These are phyloP conservation scores for Cyamopsis tetragonoloba DNA, from an alignment of 306 rosid genomes.

Conservation along the genomic window DNA sequence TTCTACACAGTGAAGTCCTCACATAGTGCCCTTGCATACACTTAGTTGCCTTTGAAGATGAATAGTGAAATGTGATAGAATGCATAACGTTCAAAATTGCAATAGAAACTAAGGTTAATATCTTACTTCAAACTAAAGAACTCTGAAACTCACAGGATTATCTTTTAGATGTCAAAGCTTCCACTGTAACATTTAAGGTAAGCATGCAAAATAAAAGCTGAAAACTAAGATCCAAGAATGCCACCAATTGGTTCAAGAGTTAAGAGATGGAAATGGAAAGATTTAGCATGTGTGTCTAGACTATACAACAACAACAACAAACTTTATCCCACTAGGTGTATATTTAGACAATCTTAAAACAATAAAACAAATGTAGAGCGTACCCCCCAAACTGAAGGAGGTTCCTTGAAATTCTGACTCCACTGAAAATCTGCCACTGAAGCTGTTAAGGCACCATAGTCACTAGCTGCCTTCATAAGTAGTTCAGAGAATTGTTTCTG, in stretches of 20 bases:
- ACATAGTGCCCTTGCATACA: background rate
- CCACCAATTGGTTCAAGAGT: constrained; percentile 8
- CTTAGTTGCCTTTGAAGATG: constrained; percentile 1
- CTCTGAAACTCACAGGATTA: background rate
- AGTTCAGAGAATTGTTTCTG: constrained; percentile 97
- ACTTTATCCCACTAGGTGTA: background rate
- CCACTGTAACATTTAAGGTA: background rate
- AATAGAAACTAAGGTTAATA: background rate
- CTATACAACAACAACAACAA: too few relatives aligned
- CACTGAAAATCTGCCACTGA: constrained; percentile 96
- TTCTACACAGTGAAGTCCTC: background rate
- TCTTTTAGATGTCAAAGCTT: background rate
- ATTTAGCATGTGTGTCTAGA: too few relatives aligned
- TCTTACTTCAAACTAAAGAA: constrained; percentile 6
- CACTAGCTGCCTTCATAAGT: constrained; percentile 96
- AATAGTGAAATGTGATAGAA: background rate
- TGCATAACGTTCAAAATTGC: constrained; percentile 3
- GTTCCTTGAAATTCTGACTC: constrained; percentile 96
- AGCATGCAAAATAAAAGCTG: background rate
- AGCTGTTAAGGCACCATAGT: constrained; percentile 90
- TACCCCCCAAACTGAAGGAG: constrained; percentile 99
- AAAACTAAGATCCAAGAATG: background rate
- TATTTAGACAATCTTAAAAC: constrained; percentile 5
- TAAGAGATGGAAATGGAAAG: background rate
- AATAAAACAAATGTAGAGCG: constrained; percentile 32